phyloP scores from a whole-genome alignment of 2,329 filamentous ascomycete species.

The Chaetomiaceae sp. region DNA sequence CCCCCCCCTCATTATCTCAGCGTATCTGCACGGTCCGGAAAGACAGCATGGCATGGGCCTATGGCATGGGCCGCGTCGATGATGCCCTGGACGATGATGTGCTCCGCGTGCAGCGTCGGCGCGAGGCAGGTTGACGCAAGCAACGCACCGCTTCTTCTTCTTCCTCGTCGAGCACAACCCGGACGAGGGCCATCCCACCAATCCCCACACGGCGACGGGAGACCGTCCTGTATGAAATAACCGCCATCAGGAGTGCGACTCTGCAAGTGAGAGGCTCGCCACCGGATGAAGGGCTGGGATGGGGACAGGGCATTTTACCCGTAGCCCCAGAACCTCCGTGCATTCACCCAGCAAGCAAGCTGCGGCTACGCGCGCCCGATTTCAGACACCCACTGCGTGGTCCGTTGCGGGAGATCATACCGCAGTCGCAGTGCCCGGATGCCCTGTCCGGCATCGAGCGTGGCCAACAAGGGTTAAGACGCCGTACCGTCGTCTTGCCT shows the following conservation, averaged over 20 bases:
- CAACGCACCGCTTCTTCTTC: constrained; percentile 3
- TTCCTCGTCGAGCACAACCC: constrained; percentile 2
- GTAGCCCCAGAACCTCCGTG: constrained; percentile 23
- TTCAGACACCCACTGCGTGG: constrained; percentile 15
- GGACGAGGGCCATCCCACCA: constrained; percentile 6
- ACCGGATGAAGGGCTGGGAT: constrained; percentile 21
- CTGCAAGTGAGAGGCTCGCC: constrained; percentile 20
- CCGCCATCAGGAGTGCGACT: constrained; percentile 13
- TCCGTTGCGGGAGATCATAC: constrained; percentile 18
- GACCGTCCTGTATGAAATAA: constrained; percentile 19
- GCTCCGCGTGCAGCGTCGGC: constrained; percentile 6
- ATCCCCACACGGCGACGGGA: constrained; percentile 13
- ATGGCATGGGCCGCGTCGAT: constrained; percentile 1
- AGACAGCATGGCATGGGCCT: not conserved
- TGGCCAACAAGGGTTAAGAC: constrained; percentile 1
- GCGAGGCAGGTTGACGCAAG: constrained; percentile 6
- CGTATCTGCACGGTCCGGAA: constrained; percentile 3
- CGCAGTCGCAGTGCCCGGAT: too few species aligned
- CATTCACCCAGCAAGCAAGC: constrained; percentile 25
- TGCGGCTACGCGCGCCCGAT: constrained; percentile 26
- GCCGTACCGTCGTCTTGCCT: not conserved
- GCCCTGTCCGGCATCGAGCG: constrained; percentile 1
- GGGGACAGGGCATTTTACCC: constrained; percentile 26
- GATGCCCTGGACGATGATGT: constrained; percentile 8
- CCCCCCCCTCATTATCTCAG: not conserved